Conservation (phyloP, 495 filamentous ascomycete genomes). For the Acidiella bohemica region DNA sequence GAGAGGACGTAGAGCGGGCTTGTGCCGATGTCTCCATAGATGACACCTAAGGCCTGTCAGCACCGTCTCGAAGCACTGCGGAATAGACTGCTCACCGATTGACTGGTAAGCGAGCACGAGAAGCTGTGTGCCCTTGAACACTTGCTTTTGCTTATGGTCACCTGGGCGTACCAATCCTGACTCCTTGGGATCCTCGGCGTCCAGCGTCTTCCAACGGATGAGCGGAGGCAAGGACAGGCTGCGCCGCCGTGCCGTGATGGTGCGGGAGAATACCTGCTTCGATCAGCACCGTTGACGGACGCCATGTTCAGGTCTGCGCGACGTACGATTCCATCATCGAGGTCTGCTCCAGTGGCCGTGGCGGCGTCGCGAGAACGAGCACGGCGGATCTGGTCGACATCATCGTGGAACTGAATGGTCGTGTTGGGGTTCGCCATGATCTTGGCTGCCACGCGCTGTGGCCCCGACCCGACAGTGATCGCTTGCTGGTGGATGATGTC, state of each 20-base stretch:
- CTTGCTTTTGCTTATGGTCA: conserved; percentile 16
- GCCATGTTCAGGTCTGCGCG: too few species aligned
- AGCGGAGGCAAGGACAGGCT: background rate
- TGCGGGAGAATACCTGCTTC: conserved; percentile 4
- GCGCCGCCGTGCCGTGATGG: conserved; percentile 1
- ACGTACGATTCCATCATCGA: conserved; percentile 14
- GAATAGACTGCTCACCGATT: too few species aligned
- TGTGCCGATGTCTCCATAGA: conserved; percentile 23
- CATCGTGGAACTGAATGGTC: conserved; percentile 16
- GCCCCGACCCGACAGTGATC: too few species aligned
- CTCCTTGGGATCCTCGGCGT: conserved; percentile 16
- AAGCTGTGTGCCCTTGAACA: conserved; percentile 16
- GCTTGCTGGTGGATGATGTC: too few species aligned
- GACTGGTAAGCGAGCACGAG: conserved; percentile 20
- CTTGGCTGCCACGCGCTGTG: background rate
- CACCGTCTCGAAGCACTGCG: too few species aligned
- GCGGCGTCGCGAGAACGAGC: conserved; percentile 1
- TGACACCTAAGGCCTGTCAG: too few species aligned
- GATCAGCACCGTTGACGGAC: background rate
- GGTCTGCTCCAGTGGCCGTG: background rate
- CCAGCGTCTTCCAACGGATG: conserved; percentile 3
- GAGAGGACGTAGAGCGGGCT: conserved; percentile 21
- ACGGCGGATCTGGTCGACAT: conserved; percentile 9
- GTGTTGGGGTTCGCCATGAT: conserved; percentile 5
- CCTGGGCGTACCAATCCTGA: conserved; percentile 8